Base-by-base conservation (phyloP, 108 stramenopile species). In the Cyclotella kingstonii region DNA sequence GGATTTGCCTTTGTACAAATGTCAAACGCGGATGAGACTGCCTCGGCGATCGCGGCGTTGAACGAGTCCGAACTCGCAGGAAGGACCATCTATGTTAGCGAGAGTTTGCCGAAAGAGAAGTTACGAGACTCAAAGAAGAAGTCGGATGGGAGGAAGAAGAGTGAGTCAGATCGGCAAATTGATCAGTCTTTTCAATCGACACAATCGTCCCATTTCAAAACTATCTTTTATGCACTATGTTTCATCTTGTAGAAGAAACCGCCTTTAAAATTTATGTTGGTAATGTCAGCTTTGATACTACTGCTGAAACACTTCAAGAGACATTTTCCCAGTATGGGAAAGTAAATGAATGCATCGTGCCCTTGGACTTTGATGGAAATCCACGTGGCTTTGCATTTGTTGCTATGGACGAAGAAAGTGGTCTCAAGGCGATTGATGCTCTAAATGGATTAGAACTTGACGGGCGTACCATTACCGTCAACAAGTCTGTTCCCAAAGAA, bases 1-100 rank as follows among this genome's bases (percentile, higher is more conserved):
- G 96, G 94, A 35, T 94, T 94, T 63, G 93, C 78, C 28, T 95
- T 97, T 70, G 90, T 97, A 27, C 82, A 82, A 60, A 85, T 94
- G 76, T 49, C 71, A 23, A 72, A 81, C 28, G 78, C 71, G 19
- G 87, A 89, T 23, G 83, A 78, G 39, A 67, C 78, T 53, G 67
- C 71, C n/a, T 57, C 55, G 18, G 86, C 83, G 15, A 83, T 89
- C 31, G 70, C 71, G 10, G 80, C 66, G 1, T 44, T 90, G 26
- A 72, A 87, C 58, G 77, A 80, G 28, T 42, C 40, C 14, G 68
- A 80, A 8, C 14, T 93, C 25, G 54, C 36, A 23, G 91, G 88
- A 44, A 70, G 88, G 40, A 70, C 73, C 21, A 65, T 91, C 21
- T 82, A 82, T 63, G 86, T 82, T 15, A 82, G 80, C 39, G 73